Evolutionary conservation across 176 grass and related monocot species (phyloP), one percentile per base, ranked within the genome.

Genomic region (Avena atlantica): DNA sequence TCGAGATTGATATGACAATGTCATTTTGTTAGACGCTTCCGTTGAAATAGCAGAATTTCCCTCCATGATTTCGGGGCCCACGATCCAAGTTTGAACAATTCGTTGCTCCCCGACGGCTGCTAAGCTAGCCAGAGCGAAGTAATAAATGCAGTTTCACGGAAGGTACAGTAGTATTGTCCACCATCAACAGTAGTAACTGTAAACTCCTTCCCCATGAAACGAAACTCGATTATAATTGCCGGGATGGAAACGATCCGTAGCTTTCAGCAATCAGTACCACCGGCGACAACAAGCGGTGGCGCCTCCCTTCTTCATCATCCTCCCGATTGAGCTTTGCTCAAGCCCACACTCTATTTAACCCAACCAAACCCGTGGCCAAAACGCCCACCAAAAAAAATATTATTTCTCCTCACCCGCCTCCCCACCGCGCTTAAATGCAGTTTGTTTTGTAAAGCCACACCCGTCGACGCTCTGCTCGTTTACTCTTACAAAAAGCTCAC

Each of bases 361-460:
- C 60, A 59, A 89, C 81, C 68, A 89, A 86, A 78, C 52, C 3
- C 76, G 55, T 69, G 52, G 72, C 88, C 80, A 70, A 29, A 3
- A 82, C 57, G 49, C 24, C 15, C 51, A 8, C 61, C 8, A 44
- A 36, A 44, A 36, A 62, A 44, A 68, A 0, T 24, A 37, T 1
- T 10, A 9, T 16, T 65, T 13, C 62, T 34, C 25, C 63, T 66
- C 63, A 66, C 63, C 84, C 63, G 81, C 91, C 85, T 93, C 81
- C 85, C 85, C 78, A 90, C 91, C 82, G 57, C 72, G 91, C 86
- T 87, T 93, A 85, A 90, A 81, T 93, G 84, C 91, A 2, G 55
- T 24, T 81, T 56, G 49, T 29, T 50, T 83, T 42, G 3, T 23
- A 0, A 45, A 61, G 51, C 13, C 53, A 71, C 85, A 81, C 88